These are phyloP conservation scores for Scedosporium apiospermum DNA, from an alignment of 2,329 filamentous ascomycete genomes.

Conservation along the genomic window DNA sequence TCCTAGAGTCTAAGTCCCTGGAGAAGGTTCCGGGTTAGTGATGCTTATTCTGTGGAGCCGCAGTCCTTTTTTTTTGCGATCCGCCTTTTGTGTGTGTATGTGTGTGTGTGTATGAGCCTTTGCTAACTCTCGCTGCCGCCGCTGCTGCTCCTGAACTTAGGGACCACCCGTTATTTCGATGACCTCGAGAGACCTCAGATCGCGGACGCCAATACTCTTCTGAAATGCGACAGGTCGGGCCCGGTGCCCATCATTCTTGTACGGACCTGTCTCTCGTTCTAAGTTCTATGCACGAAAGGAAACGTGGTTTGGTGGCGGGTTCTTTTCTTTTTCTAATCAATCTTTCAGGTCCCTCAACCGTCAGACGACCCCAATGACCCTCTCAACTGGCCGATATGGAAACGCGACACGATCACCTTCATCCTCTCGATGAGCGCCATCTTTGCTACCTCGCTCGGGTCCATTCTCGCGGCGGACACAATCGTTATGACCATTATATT, in stretches of 20 bases:
- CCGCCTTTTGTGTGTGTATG: neutral
- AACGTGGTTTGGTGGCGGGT: neutral
- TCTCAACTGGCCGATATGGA: slow-evolving; percentile 76
- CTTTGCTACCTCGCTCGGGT: slow-evolving; percentile 74
- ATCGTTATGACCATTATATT: slow-evolving; percentile 65
- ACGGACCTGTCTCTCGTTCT: slow-evolving; percentile 11
- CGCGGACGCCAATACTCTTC: slow-evolving; percentile 29
- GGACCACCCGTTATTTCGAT: slow-evolving; percentile 57
- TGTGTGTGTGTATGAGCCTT: too few relatives aligned
- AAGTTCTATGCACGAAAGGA: neutral
- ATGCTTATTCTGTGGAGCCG: slow-evolving; percentile 3
- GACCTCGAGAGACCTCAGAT: slow-evolving; percentile 40
- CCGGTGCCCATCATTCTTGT: slow-evolving; percentile 67
- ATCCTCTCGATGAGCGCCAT: slow-evolving; percentile 73
- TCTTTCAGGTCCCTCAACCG: slow-evolving; percentile 59
- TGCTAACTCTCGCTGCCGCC: slow-evolving; percentile 9
- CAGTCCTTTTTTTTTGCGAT: slow-evolving; percentile 4
- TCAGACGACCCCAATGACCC: slow-evolving; percentile 88
- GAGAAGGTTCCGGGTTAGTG: slow-evolving; percentile 64
- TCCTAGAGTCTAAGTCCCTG: slow-evolving; percentile 58
- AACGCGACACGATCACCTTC: slow-evolving; percentile 69
- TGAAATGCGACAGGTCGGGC: slow-evolving; percentile 67
- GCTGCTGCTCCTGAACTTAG: slow-evolving; percentile 20
- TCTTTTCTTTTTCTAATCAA: neutral
- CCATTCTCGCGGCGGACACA: slow-evolving; percentile 83